Base-by-base conservation (phyloP, 2,329 filamentous ascomycete genomes). In the Sporothrix phasma region DNA sequence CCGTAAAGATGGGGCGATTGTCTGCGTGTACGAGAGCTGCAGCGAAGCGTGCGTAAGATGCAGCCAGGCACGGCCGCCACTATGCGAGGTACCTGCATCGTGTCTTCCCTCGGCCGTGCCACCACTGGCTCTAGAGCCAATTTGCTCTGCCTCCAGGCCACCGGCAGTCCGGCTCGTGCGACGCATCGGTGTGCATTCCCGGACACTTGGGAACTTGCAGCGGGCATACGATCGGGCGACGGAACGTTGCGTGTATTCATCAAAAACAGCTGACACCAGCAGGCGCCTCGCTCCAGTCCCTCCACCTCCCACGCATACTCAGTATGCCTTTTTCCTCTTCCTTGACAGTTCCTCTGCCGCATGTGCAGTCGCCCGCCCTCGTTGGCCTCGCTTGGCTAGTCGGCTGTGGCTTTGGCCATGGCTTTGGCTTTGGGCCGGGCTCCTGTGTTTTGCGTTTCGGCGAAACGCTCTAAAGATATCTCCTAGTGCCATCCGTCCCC, bases 161-260 rank as follows among this genome's bases (percentile, higher is more conserved):
- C 51, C 61, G 61, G 61, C 61, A 45, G 51, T 49, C 51, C 29
- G 61, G 61, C 43, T 63, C 51, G 61, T 63, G 61, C 43, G n/a
- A 58, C 61, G 17, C 41, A n/a, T 8, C 56, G 17, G 22, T 15
- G 34, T 56, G 37, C 54, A 31, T 15, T 22, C 46, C 56, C 56
- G 56, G 26, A 31, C 56, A 7, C 26, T 34, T 60, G 26, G 56
- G 41, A 60, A 46, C 26, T 22, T 24, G 37, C 54, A 26, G 43
- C 31, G 51, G 51, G 51, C 17, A 41, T 60, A 46, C 58, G 24
- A 43, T n/a, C 17, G 24, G 26, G n/a, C n/a, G n/a, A 31, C 43
- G 22, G 47, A 15, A 51, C 47, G 11, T 19, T 47, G 5, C 43
- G 10, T 19, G 43, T 46, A 47, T 43, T 4, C n/a, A 13, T 15